phyloP scores from a whole-genome alignment of 2,329 filamentous ascomycete species.

The Orbilia oligospora region DNA sequence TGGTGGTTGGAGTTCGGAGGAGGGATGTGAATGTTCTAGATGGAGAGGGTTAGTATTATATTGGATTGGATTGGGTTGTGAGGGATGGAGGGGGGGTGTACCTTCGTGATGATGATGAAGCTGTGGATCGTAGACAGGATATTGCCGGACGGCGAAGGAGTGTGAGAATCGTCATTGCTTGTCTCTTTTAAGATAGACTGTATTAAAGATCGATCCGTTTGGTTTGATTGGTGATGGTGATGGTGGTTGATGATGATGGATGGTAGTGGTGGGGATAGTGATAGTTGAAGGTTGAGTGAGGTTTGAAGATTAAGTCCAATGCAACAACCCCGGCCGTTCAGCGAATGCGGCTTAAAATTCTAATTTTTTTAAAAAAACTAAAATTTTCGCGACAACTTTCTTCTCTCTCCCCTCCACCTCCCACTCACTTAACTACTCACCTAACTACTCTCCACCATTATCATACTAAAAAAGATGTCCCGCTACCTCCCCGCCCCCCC shows the following conservation, averaged over 20 bases:
- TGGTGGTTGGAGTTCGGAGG: constrained; percentile 28
- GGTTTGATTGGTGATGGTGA: not conserved
- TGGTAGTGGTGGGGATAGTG: not conserved
- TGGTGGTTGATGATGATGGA: not conserved
- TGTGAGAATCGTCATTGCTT: constrained; percentile 22
- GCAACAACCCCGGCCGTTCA: not conserved
- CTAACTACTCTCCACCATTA: no score
- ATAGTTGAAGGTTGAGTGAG: not conserved
- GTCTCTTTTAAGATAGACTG: not conserved
- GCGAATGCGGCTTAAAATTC: constrained; percentile 52
- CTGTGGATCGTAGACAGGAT: constrained; percentile 33
- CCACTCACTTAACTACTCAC: no score
- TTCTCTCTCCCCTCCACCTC: not conserved
- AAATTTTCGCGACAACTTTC: not conserved
- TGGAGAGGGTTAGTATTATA: not conserved
- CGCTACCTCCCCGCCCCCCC: constrained; percentile 40
- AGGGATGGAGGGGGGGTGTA: not conserved
- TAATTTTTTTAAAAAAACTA: not conserved
- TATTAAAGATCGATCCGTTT: not conserved
- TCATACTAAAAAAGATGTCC: constrained; percentile 33
- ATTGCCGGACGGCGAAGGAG: constrained; percentile 42
- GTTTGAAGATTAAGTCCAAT: constrained; percentile 2
- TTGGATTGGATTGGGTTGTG: not conserved
- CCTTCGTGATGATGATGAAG: constrained; percentile 31
- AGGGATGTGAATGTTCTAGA: constrained; percentile 59